These are phyloP conservation scores for Colletotrichum sp. DNA, from an alignment of 2,329 filamentous ascomycete genomes.

Conservation along the genomic window DNA sequence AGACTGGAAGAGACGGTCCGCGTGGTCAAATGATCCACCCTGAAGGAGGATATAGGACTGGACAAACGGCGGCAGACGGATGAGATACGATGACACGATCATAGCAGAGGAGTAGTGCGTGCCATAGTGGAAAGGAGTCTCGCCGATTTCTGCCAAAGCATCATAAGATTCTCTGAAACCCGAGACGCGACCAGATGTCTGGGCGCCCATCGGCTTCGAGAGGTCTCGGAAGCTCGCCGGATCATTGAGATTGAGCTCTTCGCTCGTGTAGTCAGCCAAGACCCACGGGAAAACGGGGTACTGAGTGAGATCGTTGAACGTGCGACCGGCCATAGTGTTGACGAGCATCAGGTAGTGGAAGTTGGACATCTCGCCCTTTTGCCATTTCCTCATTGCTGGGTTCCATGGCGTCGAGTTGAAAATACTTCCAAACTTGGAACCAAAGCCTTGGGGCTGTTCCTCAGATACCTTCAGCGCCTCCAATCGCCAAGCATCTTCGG, in stretches of 20 bases:
- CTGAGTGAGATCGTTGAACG: slow-evolving; percentile 97
- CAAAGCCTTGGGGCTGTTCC: slow-evolving; percentile 67
- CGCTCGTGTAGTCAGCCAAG: slow-evolving; percentile 91
- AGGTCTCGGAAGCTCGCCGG: slow-evolving; percentile 88
- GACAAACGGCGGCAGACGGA: slow-evolving; percentile 93
- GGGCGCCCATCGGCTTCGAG: slow-evolving; percentile 95
- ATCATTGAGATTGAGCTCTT: slow-evolving; percentile 86
- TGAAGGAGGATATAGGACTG: slow-evolving; percentile 94
- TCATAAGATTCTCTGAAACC: slow-evolving; percentile 86
- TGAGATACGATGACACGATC: slow-evolving; percentile 97
- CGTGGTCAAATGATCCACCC: slow-evolving; percentile 95
- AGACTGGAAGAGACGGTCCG: slow-evolving; percentile 93
- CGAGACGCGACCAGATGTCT: slow-evolving; percentile 75
- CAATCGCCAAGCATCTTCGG: slow-evolving; percentile 90
- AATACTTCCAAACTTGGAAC: slow-evolving; percentile 89
- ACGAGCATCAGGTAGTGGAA: slow-evolving; percentile 99
- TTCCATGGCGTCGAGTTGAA: slow-evolving; percentile 86
- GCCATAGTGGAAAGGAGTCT: slow-evolving; percentile 94
- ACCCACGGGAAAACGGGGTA: slow-evolving; percentile 99
- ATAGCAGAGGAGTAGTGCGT: slow-evolving; percentile 99
- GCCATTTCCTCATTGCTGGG: slow-evolving; percentile 87
- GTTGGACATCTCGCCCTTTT: slow-evolving; percentile 94
- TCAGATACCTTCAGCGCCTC: slow-evolving; percentile 78
- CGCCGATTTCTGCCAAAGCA: slow-evolving; percentile 89
- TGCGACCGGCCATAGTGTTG: slow-evolving; percentile 95